Evolutionary conservation across 768 basidiomycete genomes (phyloP).

Genomic region (Phaeotremella skinneri): DNA sequence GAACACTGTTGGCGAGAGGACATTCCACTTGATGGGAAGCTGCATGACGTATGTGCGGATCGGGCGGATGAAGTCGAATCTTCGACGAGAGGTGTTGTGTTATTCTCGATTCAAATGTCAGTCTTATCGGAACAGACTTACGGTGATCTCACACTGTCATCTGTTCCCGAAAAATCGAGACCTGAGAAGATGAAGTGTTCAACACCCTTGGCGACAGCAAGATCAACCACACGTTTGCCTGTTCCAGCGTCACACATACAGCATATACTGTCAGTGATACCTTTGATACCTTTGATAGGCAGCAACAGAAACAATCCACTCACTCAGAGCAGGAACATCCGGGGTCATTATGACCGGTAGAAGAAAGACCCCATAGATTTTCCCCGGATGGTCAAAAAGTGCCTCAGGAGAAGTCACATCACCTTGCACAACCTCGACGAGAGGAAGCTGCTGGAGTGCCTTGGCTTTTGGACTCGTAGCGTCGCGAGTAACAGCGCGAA

Average conservation of each 20-base stretch:
- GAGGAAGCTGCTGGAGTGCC: constrained; percentile 9
- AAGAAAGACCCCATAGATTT: constrained; percentile 18
- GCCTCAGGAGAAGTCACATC: constrained; percentile 7
- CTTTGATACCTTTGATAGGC: too few species aligned
- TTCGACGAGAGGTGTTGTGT: background rate
- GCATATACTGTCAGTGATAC: background rate
- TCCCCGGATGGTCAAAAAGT: constrained; percentile 11
- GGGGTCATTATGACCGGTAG: background rate
- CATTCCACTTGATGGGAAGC: background rate
- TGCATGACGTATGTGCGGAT: too few species aligned
- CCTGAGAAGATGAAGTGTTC: constrained; percentile 24
- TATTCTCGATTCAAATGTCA: constrained; percentile 15
- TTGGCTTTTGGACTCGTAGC: constrained; percentile 12
- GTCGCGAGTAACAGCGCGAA: constrained; percentile 20
- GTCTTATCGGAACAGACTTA: background rate
- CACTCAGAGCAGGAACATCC: background rate
- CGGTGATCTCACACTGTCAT: constrained; percentile 5
- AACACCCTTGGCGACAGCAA: constrained; percentile 15
- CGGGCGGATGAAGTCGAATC: background rate
- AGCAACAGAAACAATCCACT: too few species aligned
- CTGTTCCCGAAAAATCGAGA: constrained; percentile 12
- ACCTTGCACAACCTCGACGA: constrained; percentile 20
- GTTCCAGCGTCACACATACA: background rate
- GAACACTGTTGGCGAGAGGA: background rate
- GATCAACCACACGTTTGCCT: constrained; percentile 12